Evolutionary conservation across 2,329 filamentous ascomycete species (phyloP).

Genomic region (Ceratocystis papillata): DNA sequence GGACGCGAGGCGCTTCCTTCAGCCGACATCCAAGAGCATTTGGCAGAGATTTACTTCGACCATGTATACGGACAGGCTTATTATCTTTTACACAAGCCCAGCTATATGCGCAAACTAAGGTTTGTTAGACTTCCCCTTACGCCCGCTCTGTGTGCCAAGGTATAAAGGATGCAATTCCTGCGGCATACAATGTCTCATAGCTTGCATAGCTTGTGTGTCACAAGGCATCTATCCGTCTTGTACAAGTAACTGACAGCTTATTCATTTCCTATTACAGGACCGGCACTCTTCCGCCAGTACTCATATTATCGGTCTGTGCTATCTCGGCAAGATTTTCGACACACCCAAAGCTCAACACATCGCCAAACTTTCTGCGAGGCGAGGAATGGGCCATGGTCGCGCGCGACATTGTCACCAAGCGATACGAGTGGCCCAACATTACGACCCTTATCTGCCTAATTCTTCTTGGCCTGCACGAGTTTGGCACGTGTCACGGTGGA

Average conservation of each 20-base stretch:
- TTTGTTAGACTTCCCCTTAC: conserved; percentile 33
- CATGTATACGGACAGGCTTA: conserved; percentile 93
- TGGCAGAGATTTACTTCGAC: conserved; percentile 92
- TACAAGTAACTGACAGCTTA: conserved; percentile 25
- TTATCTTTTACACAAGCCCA: conserved; percentile 88
- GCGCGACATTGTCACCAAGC: conserved; percentile 72
- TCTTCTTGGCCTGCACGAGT: conserved; percentile 83
- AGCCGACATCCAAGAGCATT: conserved; percentile 81
- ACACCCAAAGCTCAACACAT: conserved; percentile 66
- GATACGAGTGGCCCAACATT: conserved; percentile 92
- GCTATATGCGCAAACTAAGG: conserved; percentile 81
- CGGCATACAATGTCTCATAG: not conserved
- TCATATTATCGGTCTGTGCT: conserved; percentile 88
- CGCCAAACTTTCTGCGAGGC: conserved; percentile 70
- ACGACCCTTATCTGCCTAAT: conserved; percentile 87
- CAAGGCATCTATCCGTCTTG: not conserved
- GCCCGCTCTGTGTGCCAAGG: not conserved
- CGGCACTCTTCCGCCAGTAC: conserved; percentile 73
- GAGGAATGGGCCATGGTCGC: conserved; percentile 84
- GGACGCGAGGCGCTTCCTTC: conserved; percentile 72
- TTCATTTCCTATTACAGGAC: conserved; percentile 40
- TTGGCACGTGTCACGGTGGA: conserved; percentile 91
- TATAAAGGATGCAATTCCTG: not conserved
- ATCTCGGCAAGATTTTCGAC: conserved; percentile 91
- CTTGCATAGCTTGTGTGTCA: conserved; percentile 25